phyloP scores from a whole-genome alignment of 495 filamentous ascomycete genomes.

The Annulohypoxylon maeteangense region DNA sequence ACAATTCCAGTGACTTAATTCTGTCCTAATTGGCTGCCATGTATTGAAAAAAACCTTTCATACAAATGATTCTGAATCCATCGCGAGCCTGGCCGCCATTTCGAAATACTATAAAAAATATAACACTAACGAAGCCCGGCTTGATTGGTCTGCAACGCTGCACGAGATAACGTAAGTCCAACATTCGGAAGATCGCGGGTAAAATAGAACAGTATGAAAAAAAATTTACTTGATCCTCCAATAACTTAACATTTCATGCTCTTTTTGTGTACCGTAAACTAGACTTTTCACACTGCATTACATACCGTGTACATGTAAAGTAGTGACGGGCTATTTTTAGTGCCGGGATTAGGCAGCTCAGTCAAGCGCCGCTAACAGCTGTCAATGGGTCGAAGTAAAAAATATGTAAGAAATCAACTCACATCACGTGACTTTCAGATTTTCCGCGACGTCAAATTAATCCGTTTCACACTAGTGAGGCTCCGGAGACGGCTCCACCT shows the following conservation, averaged over 20 bases:
- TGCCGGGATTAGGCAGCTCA: slow-evolving; percentile 12
- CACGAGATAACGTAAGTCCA: slow-evolving; percentile 3
- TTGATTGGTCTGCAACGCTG: not conserved
- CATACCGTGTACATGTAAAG: not conserved
- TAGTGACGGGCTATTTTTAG: slow-evolving; percentile 26
- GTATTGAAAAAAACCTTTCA: too few relatives aligned
- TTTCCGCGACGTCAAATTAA: slow-evolving; percentile 15
- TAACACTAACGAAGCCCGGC: not conserved
- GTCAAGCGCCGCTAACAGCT: slow-evolving; percentile 18
- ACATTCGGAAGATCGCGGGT: slow-evolving; percentile 29
- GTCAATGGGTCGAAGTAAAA: slow-evolving; percentile 2
- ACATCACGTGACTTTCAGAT: slow-evolving; percentile 23
- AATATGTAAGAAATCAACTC: not conserved
- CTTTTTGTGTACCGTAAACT: not conserved
- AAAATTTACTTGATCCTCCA: not conserved
- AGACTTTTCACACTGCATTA: not conserved
- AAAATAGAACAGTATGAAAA: slow-evolving; percentile 10
- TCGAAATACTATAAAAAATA: too few relatives aligned
- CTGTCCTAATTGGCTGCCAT: too few relatives aligned
- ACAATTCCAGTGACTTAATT: too few relatives aligned
- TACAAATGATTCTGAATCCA: too few relatives aligned
- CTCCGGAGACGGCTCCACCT: slow-evolving; percentile 14
- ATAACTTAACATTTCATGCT: not conserved
- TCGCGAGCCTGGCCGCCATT: too few relatives aligned
- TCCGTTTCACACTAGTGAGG: slow-evolving; percentile 20